Conservation (phyloP, 495 filamentous ascomycete genomes). For the Physcia stellaris region DNA sequence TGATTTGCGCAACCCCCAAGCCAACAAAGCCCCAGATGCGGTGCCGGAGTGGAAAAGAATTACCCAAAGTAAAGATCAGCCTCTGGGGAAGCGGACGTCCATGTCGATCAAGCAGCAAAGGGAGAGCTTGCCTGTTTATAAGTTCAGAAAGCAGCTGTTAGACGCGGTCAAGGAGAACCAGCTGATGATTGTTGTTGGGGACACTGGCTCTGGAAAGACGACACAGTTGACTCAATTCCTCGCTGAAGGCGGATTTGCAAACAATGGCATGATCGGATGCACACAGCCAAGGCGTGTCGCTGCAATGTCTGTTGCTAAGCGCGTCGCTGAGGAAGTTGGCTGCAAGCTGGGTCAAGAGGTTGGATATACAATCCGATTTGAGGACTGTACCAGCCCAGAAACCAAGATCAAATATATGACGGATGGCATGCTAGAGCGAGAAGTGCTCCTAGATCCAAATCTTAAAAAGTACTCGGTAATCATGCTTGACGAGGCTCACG, state of each 20-base stretch:
- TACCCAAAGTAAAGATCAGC: slow-evolving; percentile 66
- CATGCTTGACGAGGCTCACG: slow-evolving; percentile 97
- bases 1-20: slow-evolving; percentile 52
- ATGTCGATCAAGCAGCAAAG: slow-evolving; percentile 94
- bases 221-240: slow-evolving; percentile 94
- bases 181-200: slow-evolving; percentile 88
- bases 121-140: slow-evolving; percentile 80
- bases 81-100: slow-evolving; percentile 72
- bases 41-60: slow-evolving; percentile 90
- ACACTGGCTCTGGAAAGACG: slow-evolving; percentile 95
- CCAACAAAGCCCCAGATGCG: slow-evolving; percentile 43
- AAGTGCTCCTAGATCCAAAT: slow-evolving; percentile 82
- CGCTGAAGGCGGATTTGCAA: slow-evolving; percentile 80
- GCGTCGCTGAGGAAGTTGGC: slow-evolving; percentile 93
- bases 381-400: slow-evolving; percentile 78
- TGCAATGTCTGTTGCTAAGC: slow-evolving; percentile 92
- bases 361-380: slow-evolving; percentile 95
- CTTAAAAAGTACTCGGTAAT: slow-evolving; percentile 85
- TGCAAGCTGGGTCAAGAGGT: slow-evolving; percentile 84
- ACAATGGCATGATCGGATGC: slow-evolving; percentile 87
- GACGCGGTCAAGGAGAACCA: slow-evolving; percentile 83
- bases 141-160: slow-evolving; percentile 76
- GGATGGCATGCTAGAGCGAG: slow-evolving; percentile 93
- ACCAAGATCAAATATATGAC: slow-evolving; percentile 99
- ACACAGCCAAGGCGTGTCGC: slow-evolving; percentile 95